A percentile compares a stretch with the other conserved stretches of the same genome.
Evolutionary conservation across 148 eudicot genomes (phyloP).

Genomic region (Camellia granthamiana): DNA sequence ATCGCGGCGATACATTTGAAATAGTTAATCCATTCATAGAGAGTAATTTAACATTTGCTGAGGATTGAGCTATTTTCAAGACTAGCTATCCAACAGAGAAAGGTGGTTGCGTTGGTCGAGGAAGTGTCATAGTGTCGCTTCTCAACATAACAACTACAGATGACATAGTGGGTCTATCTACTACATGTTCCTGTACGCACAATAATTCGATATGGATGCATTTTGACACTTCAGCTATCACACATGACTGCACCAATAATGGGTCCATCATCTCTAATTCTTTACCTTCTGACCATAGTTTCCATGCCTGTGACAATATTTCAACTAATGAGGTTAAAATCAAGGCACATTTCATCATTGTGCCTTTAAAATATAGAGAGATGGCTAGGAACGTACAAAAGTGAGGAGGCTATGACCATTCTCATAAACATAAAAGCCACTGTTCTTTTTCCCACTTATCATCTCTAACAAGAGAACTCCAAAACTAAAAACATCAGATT

Average conservation of each 20-base stretch:
- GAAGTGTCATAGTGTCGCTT: conserved; percentile 23
- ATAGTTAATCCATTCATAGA: conserved; percentile 11
- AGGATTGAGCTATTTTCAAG: not conserved
- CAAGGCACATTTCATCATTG: not conserved
- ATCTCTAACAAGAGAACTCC: conserved; percentile 17
- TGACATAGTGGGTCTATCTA: conserved; percentile 38
- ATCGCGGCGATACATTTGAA: not conserved
- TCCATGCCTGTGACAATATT: conserved; percentile 29
- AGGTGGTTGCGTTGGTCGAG: conserved; percentile 29
- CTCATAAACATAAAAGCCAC: not conserved
- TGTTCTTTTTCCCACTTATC: not conserved
- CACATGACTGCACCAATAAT: conserved; percentile 20
- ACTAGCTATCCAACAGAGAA: conserved; percentile 4
- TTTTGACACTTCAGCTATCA: conserved; percentile 24
- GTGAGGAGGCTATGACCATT: not conserved
- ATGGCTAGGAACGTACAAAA: not conserved
- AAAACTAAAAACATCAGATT: conserved; percentile 19
- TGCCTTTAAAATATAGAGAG: not conserved
- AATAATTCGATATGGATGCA: conserved; percentile 41
- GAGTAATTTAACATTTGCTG: not conserved
- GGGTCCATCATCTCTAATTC: conserved; percentile 27
- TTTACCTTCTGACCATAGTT: conserved; percentile 26
- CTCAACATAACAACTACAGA: conserved; percentile 28
- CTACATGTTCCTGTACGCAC: conserved; percentile 38
- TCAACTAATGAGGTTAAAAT: not conserved